Evolutionary conservation across 2,329 filamentous ascomycete genomes (phyloP).

Genomic region (Clonostachys rosea): DNA sequence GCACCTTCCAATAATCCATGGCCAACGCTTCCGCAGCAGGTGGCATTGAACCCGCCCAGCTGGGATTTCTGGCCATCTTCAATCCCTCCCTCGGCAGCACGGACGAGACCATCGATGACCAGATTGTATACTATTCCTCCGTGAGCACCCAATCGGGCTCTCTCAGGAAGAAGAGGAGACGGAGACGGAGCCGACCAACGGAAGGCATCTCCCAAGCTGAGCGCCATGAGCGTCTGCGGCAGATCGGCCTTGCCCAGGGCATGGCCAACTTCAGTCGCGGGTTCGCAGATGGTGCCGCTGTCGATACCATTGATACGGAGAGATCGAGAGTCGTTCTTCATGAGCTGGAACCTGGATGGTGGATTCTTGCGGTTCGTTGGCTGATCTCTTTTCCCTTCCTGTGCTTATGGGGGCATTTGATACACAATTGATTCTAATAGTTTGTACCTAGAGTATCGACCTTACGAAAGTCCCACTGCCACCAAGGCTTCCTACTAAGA

Average conservation of each 20-base stretch:
- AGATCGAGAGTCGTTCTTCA: constrained; percentile 79
- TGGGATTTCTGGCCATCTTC: constrained; percentile 92
- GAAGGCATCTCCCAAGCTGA: constrained; percentile 53
- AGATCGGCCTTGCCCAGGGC: constrained; percentile 93
- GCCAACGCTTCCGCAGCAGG: constrained; percentile 4
- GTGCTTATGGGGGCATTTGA: neutral
- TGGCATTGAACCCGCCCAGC: constrained; percentile 60
- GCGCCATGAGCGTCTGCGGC: constrained; percentile 80
- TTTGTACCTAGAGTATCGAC: constrained; percentile 49
- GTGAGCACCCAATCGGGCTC: constrained; percentile 32
- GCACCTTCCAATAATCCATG: neutral
- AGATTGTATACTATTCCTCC: constrained; percentile 92
- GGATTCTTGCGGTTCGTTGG: constrained; percentile 77
- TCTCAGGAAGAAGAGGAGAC: constrained; percentile 34
- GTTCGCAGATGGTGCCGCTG: constrained; percentile 72
- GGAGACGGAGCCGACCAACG: constrained; percentile 26
- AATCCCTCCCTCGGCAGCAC: constrained; percentile 72
- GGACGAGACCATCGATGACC: constrained; percentile 60
- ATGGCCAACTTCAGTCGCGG: constrained; percentile 91
- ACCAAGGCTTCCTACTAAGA: constrained; percentile 38
- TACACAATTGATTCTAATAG: neutral
- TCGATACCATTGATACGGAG: constrained; percentile 88
- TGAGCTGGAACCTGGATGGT: constrained; percentile 89
- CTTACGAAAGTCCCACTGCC: constrained; percentile 69
- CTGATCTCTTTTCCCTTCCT: neutral